phyloP scores from a whole-genome alignment of 257 asterid genomes.

The Solanum pennellii region DNA sequence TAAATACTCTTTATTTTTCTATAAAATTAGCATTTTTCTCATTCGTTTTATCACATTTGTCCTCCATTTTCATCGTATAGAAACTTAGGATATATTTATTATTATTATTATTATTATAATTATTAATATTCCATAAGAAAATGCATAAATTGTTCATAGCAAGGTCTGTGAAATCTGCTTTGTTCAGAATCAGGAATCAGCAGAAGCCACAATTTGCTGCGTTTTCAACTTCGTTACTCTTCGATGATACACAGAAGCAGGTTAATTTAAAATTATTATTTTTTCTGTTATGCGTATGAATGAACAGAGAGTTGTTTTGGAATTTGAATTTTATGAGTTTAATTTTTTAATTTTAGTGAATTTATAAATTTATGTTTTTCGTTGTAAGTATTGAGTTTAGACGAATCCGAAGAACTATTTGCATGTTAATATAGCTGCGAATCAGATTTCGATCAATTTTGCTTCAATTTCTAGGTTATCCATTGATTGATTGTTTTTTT shows the following conservation, averaged over 20 bases:
- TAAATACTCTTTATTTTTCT: neutral
- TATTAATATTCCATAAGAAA: neutral
- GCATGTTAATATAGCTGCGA: neutral
- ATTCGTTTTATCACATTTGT: neutral
- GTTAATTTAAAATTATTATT: conserved; percentile 3
- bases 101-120: no score
- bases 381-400: neutral
- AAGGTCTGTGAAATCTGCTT: conserved; percentile 39
- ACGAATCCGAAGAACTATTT: neutral
- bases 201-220: conserved; percentile 27
- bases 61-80: neutral
- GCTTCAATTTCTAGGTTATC: neutral
- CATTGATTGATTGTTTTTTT: neutral
- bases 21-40: neutral
- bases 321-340: neutral
- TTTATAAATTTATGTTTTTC: neutral
- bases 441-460: neutral
- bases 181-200: conserved; percentile 17
- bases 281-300: neutral
- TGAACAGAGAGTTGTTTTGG: neutral
- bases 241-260: conserved; percentile 87
- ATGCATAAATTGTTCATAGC: conserved; percentile 57
- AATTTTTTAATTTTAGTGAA: neutral
- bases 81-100: neutral
- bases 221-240: conserved; percentile 68